phyloP scores from a whole-genome alignment of 2,329 filamentous ascomycete genomes.

The Ophiostoma sp. region DNA sequence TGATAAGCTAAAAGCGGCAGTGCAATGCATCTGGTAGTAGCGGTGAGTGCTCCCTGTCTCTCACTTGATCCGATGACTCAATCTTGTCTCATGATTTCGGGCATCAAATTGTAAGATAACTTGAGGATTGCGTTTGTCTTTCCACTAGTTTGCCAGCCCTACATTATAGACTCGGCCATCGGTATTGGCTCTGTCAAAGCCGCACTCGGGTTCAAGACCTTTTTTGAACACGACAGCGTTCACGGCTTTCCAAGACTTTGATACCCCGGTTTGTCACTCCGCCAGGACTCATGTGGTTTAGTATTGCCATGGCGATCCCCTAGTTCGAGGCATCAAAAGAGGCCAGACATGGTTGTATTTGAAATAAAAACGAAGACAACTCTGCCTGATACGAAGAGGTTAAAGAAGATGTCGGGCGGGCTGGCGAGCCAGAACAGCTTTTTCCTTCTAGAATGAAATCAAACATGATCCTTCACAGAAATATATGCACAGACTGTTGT shows the following conservation, averaged over 20 bases:
- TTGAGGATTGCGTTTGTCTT: too few species aligned
- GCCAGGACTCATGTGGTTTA: background rate
- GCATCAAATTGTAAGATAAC: too few species aligned
- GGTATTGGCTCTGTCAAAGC: too few species aligned
- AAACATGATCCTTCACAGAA: background rate
- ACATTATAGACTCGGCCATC: too few species aligned
- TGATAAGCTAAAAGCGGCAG: too few species aligned
- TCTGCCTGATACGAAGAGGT: background rate
- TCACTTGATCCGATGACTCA: too few species aligned
- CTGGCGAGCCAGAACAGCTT: background rate
- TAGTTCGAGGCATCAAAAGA: background rate
- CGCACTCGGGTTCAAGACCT: background rate
- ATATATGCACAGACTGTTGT: background rate
- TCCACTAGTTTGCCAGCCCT: too few species aligned
- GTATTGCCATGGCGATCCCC: background rate
- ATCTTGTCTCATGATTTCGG: too few species aligned
- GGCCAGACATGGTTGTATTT: too few species aligned
- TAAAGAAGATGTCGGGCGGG: background rate
- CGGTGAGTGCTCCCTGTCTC: too few species aligned
- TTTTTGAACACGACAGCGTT: background rate
- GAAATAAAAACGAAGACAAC: background rate
- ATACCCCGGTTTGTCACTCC: background rate
- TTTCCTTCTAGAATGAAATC: background rate
- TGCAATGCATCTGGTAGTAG: too few species aligned
- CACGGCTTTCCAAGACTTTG: background rate